Conservation (phyloP, 2,329 filamentous ascomycete species). For the Seiridium cupressi region DNA sequence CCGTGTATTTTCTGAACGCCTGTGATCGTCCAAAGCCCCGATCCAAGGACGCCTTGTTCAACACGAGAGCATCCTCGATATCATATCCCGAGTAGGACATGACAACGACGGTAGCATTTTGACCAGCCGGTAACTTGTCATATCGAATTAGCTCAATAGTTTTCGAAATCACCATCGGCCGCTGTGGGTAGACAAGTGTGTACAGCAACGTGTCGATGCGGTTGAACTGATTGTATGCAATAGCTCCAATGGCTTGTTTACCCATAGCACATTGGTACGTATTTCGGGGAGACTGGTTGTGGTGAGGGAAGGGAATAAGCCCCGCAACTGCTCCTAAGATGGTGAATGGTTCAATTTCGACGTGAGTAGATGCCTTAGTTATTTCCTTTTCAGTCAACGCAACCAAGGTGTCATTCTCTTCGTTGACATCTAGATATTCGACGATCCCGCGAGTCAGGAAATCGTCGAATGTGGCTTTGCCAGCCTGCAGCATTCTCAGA, state of each 20-base stretch:
- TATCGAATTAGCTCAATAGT: constrained; percentile 97
- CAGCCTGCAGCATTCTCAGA: constrained; percentile 76
- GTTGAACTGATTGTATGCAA: constrained; percentile 97
- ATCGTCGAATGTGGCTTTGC: constrained; percentile 87
- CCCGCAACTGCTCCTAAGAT: constrained; percentile 93
- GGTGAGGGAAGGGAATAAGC: constrained; percentile 95
- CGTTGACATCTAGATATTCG: constrained; percentile 96
- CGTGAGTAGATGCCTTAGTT: constrained; percentile 79
- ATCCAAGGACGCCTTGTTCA: constrained; percentile 95
- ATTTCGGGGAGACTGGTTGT: constrained; percentile 98
- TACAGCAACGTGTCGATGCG: constrained; percentile 95
- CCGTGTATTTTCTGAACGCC: constrained; percentile 93
- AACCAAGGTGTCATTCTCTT: constrained; percentile 95
- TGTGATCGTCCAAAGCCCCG: constrained; percentile 95
- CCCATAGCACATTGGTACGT: constrained; percentile 99
- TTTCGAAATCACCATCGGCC: constrained; percentile 95
- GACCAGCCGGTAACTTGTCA: constrained; percentile 93
- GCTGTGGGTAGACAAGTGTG: constrained; percentile 94
- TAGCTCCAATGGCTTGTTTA: constrained; percentile 98
- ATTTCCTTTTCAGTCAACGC: constrained; percentile 87
- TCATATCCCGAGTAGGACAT: constrained; percentile 99
- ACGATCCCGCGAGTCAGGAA: constrained; percentile 87
- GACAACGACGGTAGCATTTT: constrained; percentile 96
- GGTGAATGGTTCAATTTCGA: constrained; percentile 98
- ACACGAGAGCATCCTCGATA: constrained; percentile 94